These are phyloP conservation scores for Penstemon newberryi DNA, from an alignment of 257 asterid genomes.

Conservation along the genomic window DNA sequence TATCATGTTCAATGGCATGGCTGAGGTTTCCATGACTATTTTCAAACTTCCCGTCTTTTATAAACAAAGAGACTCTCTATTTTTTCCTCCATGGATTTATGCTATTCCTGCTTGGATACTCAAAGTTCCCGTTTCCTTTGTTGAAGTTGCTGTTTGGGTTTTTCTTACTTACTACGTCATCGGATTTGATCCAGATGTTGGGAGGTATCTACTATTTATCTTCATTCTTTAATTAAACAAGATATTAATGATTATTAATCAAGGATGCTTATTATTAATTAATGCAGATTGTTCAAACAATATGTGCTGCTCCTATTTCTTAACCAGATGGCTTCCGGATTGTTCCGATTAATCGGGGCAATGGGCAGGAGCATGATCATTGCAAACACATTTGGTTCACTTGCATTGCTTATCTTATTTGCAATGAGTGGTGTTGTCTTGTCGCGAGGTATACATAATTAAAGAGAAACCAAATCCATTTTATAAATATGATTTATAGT, in stretches of 20 bases:
- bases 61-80: conserved; percentile 48
- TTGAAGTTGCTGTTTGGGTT: conserved; percentile 38
- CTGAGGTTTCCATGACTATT: conserved; percentile 41
- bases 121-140: conserved; percentile 37
- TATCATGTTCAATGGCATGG: conserved; percentile 42
- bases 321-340: conserved; percentile 45
- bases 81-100: conserved; percentile 52
- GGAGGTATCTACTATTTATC: conserved; percentile 30
- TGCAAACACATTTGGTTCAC: conserved; percentile 49
- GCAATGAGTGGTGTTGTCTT: conserved; percentile 50
- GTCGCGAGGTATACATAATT: conserved; percentile 45
- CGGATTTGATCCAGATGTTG: conserved; percentile 50
- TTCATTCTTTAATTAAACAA: neutral
- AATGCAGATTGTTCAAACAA: conserved; percentile 52
- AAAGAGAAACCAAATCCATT: neutral
- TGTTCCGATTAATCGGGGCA: conserved; percentile 52
- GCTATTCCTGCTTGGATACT: conserved; percentile 46
- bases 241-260: neutral
- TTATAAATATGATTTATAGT: neutral
- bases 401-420: conserved; percentile 34
- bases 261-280: neutral
- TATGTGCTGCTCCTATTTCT: conserved; percentile 41
- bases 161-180: conserved; percentile 50
- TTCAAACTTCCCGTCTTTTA: conserved; percentile 51
- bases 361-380: conserved; percentile 51